Conservation (phyloP, 441 rosid genomes). For the Eutrema salsugineum region DNA sequence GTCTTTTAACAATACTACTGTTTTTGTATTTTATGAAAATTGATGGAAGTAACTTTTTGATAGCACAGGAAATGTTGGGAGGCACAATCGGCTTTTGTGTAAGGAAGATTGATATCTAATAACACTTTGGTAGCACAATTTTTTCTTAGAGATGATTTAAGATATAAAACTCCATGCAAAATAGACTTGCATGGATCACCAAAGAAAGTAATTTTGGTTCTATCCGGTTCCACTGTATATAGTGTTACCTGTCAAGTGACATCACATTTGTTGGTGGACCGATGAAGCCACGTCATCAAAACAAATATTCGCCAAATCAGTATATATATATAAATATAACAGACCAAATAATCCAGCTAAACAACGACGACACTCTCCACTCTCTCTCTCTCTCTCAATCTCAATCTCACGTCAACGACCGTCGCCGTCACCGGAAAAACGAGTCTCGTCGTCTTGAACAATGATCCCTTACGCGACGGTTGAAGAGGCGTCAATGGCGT, state of each 20-base stretch:
- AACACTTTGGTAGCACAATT: too few relatives aligned
- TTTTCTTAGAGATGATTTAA: too few relatives aligned
- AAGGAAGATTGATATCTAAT: too few relatives aligned
- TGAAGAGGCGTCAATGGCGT: conserved; percentile 58
- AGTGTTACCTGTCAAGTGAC: background rate
- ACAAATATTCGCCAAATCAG: background rate
- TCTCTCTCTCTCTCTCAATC: conserved; percentile 12
- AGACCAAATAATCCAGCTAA: conserved; percentile 13
- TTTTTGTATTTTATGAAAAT: too few relatives aligned
- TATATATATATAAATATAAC: background rate
- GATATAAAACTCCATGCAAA: too few relatives aligned
- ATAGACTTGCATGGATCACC: too few relatives aligned
- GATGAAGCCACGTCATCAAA: background rate
- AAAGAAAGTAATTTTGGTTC: background rate
- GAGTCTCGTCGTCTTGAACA: background rate
- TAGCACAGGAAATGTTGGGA: too few relatives aligned
- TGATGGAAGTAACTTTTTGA: too few relatives aligned
- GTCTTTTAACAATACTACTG: too few relatives aligned
- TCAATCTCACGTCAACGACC: background rate
- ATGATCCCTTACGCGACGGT: conserved; percentile 71
- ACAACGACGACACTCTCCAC: background rate
- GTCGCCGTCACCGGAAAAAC: background rate
- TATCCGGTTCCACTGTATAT: background rate
- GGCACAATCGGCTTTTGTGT: too few relatives aligned
- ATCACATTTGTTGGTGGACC: background rate